These are phyloP conservation scores for Xylariaceae sp. DNA, from an alignment of 2,329 filamentous ascomycete genomes.

Conservation along the genomic window DNA sequence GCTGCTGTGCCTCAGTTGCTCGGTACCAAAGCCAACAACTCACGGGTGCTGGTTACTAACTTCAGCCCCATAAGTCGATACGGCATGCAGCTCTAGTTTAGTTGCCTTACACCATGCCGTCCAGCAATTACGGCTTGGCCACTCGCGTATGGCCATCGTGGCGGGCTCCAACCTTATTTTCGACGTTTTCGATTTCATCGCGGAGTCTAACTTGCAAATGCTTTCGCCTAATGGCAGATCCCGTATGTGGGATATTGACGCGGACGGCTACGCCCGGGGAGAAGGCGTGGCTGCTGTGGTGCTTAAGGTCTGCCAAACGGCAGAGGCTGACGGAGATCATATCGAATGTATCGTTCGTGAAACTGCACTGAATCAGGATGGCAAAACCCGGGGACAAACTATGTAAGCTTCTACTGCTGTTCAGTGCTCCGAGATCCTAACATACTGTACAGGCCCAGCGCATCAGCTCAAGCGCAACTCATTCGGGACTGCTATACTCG, in stretches of 20 bases:
- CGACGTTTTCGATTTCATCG: not conserved
- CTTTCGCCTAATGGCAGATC: slow-evolving; percentile 5
- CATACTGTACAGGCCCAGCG: slow-evolving; percentile 15
- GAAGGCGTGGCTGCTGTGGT: slow-evolving; percentile 10
- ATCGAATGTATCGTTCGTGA: slow-evolving; percentile 35
- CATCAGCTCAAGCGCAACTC: slow-evolving; percentile 11
- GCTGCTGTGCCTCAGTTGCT: too few species aligned
- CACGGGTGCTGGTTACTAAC: too few species aligned
- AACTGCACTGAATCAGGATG: slow-evolving; percentile 28
- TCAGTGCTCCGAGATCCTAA: too few species aligned
- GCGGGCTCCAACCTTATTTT: slow-evolving; percentile 5
- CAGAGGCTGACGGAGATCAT: slow-evolving; percentile 31
- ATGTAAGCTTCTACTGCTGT: slow-evolving; percentile 16
- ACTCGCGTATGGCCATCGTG: slow-evolving; percentile 1
- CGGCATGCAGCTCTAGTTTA: slow-evolving; percentile 3
- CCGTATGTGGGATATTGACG: slow-evolving; percentile 12
- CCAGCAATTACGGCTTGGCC: not conserved
- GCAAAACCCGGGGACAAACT: slow-evolving; percentile 21
- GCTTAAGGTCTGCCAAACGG: slow-evolving; percentile 35
- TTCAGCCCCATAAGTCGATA: not conserved
- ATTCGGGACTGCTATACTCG: slow-evolving; percentile 13
- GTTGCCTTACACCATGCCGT: slow-evolving; percentile 13
- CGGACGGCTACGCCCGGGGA: slow-evolving; percentile 12
- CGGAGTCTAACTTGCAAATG: slow-evolving; percentile 3
- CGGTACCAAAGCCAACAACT: too few species aligned